Percentiles rank a stretch among this genome's conserved stretches.
These are phyloP conservation scores for Knoxia roxburghii DNA, from an alignment of 257 asterid species.

Conservation along the genomic window DNA sequence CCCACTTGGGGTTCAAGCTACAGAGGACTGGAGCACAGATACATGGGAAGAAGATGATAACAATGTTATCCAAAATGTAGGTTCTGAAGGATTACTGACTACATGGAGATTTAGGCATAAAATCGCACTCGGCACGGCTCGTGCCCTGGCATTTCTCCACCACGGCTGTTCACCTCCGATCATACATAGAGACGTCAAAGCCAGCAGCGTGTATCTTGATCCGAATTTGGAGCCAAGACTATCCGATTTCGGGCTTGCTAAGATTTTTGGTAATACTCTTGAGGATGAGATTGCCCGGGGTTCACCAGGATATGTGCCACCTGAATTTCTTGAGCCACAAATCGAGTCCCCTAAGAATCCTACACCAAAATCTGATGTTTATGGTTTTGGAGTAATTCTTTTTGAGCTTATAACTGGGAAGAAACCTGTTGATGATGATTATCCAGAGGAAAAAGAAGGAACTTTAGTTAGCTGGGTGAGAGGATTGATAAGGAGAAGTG, in stretches of 20 bases:
- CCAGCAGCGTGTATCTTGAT: conserved; percentile 80
- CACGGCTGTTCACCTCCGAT: conserved; percentile 88
- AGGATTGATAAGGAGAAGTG: conserved; percentile 53
- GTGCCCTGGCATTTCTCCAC: conserved; percentile 84
- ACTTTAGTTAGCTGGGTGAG: conserved; percentile 68
- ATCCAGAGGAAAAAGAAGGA: conserved; percentile 45
- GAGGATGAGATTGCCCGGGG: conserved; percentile 65
- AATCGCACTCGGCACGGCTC: conserved; percentile 72
- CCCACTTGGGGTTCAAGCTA: conserved; percentile 62
- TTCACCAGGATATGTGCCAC: conserved; percentile 61
- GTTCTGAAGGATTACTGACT: conserved; percentile 52
- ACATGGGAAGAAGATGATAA: conserved; percentile 66
- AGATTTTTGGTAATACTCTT: conserved; percentile 51
- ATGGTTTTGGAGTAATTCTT: conserved; percentile 72
- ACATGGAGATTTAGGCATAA: conserved; percentile 73
- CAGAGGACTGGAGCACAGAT: conserved; percentile 72
- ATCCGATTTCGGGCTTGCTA: conserved; percentile 72
- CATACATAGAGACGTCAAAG: conserved; percentile 71
- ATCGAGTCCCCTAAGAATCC: conserved; percentile 41
- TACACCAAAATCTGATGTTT: conserved; percentile 71
- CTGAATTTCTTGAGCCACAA: conserved; percentile 59
- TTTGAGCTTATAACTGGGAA: conserved; percentile 77
- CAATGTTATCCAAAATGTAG: conserved; percentile 48
- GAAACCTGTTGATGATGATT: conserved; percentile 52
- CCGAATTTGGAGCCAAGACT: conserved; percentile 63